These are phyloP conservation scores for Corylus americana DNA, from an alignment of 306 rosid species.

Conservation along the genomic window DNA sequence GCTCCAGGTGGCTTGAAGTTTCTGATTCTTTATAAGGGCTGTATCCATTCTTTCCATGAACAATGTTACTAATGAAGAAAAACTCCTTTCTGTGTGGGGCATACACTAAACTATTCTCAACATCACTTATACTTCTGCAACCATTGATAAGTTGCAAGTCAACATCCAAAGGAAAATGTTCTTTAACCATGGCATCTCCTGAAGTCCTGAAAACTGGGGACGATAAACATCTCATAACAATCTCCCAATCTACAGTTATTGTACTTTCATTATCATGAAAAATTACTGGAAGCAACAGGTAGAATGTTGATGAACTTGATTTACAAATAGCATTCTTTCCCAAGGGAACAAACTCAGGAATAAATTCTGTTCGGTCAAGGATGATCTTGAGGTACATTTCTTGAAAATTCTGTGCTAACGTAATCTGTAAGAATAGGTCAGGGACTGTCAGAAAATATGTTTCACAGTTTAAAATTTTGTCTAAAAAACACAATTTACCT, in stretches of 20 bases:
- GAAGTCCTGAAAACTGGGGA: conserved; percentile 74
- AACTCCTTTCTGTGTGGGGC: conserved; percentile 52
- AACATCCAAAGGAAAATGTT: conserved; percentile 23
- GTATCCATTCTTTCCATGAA: conserved; percentile 48
- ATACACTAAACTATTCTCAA: conserved; percentile 80
- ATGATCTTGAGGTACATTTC: conserved; percentile 88
- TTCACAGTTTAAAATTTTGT: neutral
- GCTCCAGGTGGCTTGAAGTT: conserved; percentile 50
- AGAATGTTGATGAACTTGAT: conserved; percentile 57
- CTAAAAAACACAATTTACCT: conserved; percentile 48
- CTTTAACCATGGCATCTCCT: conserved; percentile 23
- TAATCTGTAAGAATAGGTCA: conserved; percentile 49
- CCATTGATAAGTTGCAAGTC: conserved; percentile 70
- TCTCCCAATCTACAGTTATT: conserved; percentile 70
- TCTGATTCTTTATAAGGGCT: conserved; percentile 50
- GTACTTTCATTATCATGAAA: conserved; percentile 38
- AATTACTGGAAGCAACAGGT: conserved; percentile 83
- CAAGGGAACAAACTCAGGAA: conserved; percentile 60
- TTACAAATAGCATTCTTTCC: conserved; percentile 40
- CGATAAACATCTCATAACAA: conserved; percentile 65
- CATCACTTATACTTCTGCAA: conserved; percentile 49
- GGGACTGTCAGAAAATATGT: conserved; percentile 17
- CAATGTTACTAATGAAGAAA: conserved; percentile 57
- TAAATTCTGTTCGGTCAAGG: conserved; percentile 76
- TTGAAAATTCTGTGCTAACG: conserved; percentile 79